Conservation (phyloP, 2,329 filamentous ascomycete species). For the Blastomyces parvus region DNA sequence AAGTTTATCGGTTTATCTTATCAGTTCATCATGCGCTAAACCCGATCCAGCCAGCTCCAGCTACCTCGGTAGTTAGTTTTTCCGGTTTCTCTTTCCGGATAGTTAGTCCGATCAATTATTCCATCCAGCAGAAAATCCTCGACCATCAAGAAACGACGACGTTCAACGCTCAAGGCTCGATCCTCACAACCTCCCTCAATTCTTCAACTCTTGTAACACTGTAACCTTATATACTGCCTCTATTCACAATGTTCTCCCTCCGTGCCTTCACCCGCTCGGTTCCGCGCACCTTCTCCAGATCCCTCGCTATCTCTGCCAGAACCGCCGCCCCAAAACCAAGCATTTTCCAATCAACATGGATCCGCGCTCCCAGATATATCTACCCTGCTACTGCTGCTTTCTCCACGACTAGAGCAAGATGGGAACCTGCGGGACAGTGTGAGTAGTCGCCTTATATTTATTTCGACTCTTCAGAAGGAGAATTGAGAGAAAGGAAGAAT, state of each 20-base stretch:
- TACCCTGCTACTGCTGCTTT: constrained; percentile 33
- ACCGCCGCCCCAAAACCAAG: constrained; percentile 42
- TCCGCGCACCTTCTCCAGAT: constrained; percentile 53
- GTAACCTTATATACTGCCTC: not conserved
- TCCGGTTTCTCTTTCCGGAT: not conserved
- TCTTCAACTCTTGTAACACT: not conserved
- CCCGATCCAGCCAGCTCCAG: not conserved
- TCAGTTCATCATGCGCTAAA: not conserved
- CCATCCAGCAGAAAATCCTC: no score
- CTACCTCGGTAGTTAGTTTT: no score
- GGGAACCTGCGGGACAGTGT: constrained; percentile 41
- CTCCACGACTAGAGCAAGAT: constrained; percentile 36
- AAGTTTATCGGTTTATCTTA: no score
- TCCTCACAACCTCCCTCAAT: not conserved
- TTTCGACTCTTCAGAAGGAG: not conserved
- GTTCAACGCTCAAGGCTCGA: not conserved
- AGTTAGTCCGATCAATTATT: not conserved
- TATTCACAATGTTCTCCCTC: constrained; percentile 57
- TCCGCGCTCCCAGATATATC: constrained; percentile 32
- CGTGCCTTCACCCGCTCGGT: constrained; percentile 56
- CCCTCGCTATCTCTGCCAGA: constrained; percentile 42
- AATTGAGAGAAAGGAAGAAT: not conserved
- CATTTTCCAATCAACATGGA: constrained; percentile 42
- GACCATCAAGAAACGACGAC: not conserved
- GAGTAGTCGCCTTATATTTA: constrained; percentile 14